These are phyloP conservation scores for Phytophthora ohioensis DNA, from an alignment of 352 stramenopile species.

Conservation along the genomic window DNA sequence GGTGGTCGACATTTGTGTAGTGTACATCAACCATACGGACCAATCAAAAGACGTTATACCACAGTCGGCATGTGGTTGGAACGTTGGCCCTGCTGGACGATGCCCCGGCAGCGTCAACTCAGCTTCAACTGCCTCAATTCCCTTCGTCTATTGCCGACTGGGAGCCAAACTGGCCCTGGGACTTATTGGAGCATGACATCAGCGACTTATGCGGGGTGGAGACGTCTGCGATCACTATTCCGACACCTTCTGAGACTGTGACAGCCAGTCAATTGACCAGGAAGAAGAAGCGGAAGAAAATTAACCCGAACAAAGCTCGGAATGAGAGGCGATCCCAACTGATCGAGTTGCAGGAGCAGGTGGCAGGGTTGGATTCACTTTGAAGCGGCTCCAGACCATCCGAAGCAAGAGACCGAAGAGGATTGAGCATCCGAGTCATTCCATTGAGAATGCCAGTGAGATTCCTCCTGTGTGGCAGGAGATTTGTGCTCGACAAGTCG, in stretches of 20 bases:
- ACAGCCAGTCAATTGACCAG: not conserved
- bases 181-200: constrained; percentile 2
- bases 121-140: not conserved
- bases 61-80: not conserved
- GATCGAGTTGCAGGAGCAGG: constrained; percentile 24
- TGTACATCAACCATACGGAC: not conserved
- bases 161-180: not conserved
- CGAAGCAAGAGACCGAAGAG: constrained; percentile 7
- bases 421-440: not conserved
- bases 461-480: constrained; percentile 33
- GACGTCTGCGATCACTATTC: not conserved
- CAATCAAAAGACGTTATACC: constrained; percentile 11
- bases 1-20: constrained; percentile 11
- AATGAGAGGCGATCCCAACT: constrained; percentile 40
- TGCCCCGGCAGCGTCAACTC: not conserved
- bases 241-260: not conserved
- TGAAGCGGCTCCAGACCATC: constrained; percentile 23
- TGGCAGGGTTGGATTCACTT: constrained; percentile 24
- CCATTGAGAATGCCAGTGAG: constrained; percentile 5
- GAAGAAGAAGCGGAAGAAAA: constrained; percentile 28
- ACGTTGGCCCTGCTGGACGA: constrained; percentile 29
- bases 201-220: not conserved
- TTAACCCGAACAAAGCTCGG: constrained; percentile 41
- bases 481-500: constrained; percentile 29
- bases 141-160: not conserved